Evolutionary conservation across 805 yeast species (phyloP).

Genomic region (Teunomyces pallodes): DNA sequence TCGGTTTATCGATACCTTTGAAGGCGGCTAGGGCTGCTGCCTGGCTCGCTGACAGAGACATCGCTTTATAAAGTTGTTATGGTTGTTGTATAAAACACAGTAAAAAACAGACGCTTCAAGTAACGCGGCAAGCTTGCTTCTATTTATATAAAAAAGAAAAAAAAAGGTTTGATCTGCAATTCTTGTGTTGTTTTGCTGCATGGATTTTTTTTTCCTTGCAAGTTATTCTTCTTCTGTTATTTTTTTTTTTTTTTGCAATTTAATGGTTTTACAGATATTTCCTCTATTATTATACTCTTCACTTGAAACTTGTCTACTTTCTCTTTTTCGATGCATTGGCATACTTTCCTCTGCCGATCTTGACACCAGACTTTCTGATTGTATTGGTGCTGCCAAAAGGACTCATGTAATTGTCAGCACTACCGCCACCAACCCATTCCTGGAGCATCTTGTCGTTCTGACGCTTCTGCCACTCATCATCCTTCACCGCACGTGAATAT

Average conservation of each 20-base stretch:
- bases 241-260: too few species aligned
- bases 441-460: slow-evolving; percentile 82
- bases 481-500: slow-evolving; percentile 81
- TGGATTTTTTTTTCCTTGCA: too few species aligned
- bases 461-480: slow-evolving; percentile 82
- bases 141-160: neutral
- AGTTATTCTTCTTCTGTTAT: too few species aligned
- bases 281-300: too few species aligned
- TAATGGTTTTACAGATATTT: too few species aligned
- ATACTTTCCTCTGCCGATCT: slow-evolving; percentile 80
- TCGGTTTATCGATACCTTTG: slow-evolving; percentile 18
- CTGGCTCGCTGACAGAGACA: slow-evolving; percentile 28
- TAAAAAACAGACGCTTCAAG: too few species aligned
- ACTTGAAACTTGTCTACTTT: neutral
- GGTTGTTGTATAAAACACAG: neutral
- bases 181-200: too few species aligned
- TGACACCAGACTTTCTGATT: slow-evolving; percentile 57
- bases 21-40: slow-evolving; percentile 48
- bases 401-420: slow-evolving; percentile 80
- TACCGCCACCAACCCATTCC: slow-evolving; percentile 93
- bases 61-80: neutral
- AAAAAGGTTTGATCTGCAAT: too few species aligned
- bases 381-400: slow-evolving; percentile 62
- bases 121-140: neutral
- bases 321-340: slow-evolving; percentile 59